These are phyloP conservation scores for Ocimum tenuiflorum DNA, from an alignment of 257 asterid genomes.

Conservation along the genomic window DNA sequence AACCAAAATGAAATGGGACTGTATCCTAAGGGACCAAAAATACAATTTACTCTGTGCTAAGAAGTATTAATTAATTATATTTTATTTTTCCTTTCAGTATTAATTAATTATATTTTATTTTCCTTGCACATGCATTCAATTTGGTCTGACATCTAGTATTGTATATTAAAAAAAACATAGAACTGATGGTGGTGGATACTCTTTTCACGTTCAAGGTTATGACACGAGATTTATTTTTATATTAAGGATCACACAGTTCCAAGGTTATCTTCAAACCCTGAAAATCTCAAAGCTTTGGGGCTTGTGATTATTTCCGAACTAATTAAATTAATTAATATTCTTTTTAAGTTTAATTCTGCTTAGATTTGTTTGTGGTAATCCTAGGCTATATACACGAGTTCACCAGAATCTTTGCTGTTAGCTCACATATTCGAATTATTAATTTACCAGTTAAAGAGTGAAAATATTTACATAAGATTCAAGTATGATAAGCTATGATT, in stretches of 20 bases:
- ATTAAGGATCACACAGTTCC: slow-evolving; percentile 29
- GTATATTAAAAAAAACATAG: neutral
- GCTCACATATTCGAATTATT: no score
- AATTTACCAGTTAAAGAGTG: no score
- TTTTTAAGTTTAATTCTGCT: no score
- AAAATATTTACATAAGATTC: no score
- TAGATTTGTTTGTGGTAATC: no score
- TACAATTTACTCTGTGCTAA: no score
- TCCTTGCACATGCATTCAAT: slow-evolving; percentile 14
- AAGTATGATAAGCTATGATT: no score
- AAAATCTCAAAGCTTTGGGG: slow-evolving; percentile 22
- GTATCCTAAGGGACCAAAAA: no score
- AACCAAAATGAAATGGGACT: no score
- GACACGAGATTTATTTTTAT: slow-evolving; percentile 2
- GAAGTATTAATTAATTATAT: neutral
- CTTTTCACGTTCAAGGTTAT: slow-evolving; percentile 1
- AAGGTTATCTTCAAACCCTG: slow-evolving; percentile 29
- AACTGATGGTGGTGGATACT: slow-evolving; percentile 4
- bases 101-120: neutral
- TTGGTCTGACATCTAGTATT: slow-evolving; percentile 13
- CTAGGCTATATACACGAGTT: no score
- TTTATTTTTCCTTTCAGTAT: neutral
- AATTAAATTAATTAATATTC: neutral
- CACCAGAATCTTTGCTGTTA: no score
- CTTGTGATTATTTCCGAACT: neutral